A percentile compares a stretch with the other conserved stretches of the same genome.
phyloP scores from a whole-genome alignment of 2,329 filamentous ascomycete genomes.

The Beauveria pseudobassiana region DNA sequence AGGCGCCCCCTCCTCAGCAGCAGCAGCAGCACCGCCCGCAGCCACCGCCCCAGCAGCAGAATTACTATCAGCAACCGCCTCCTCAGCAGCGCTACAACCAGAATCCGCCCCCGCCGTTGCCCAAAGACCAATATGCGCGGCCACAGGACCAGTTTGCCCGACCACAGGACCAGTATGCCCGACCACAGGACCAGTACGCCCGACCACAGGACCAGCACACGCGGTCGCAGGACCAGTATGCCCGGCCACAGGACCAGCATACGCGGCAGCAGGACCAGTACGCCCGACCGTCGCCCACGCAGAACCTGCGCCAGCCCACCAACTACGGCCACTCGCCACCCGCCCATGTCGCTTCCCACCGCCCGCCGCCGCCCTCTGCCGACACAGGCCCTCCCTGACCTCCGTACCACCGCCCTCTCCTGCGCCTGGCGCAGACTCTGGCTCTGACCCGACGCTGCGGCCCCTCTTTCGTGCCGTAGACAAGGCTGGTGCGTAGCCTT shows the following conservation, averaged over 20 bases:
- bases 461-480: constrained; percentile 88
- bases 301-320: constrained; percentile 18
- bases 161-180: constrained; percentile 15
- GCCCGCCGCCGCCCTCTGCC: constrained; percentile 31
- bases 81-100: constrained; percentile 36
- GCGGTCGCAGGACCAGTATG: constrained; percentile 15
- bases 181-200: constrained; percentile 19
- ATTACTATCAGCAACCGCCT: constrained; percentile 12
- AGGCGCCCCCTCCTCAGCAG: constrained; percentile 15
- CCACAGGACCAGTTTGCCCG: constrained; percentile 23
- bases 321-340: constrained; percentile 44
- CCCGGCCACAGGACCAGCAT: constrained; percentile 19
- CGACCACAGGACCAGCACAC: constrained; percentile 19
- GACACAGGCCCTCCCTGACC: constrained; percentile 47
- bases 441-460: constrained; percentile 66
- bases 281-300: constrained; percentile 11
- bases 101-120: constrained; percentile 39
- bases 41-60: constrained; percentile 18
- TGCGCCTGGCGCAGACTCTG: constrained; percentile 38
- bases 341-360: constrained; percentile 31
- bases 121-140: constrained; percentile 22
- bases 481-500: constrained; percentile 52
- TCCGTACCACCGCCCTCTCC: constrained; percentile 62
- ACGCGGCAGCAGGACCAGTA: constrained; percentile 16
- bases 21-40: constrained; percentile 16